Base-by-base conservation (phyloP, 805 yeast species). In the Kluyveromyces wickerhamii region DNA sequence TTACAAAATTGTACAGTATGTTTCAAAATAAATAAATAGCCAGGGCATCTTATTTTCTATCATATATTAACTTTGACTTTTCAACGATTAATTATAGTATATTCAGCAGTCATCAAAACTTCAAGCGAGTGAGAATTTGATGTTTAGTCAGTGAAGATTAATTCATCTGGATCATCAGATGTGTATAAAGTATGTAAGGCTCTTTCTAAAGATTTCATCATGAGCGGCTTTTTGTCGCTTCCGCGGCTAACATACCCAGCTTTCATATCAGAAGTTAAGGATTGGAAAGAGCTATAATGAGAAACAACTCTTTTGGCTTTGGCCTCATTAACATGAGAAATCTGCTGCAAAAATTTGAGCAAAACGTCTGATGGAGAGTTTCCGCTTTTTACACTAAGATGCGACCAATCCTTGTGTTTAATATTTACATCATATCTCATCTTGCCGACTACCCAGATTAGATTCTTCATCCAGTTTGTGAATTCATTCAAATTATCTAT, bases 301-400 rank as follows among this genome's bases (percentile, higher is more conserved):
- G 58, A 47, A 20, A 60, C 55, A 2, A 79, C 56, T 14, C 65
- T 59, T 29, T 67, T 66, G 0, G 77, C 71, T 35, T 68, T 69
- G 2, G 66, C 50, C 7, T 64, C 67, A 2, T 82, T 77, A 67
- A 80, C 66, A 42, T 66, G 60, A 36, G 72, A 74, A 42, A 81
- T 66, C 37, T 78, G 79, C 34, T 69, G 65, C 18, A 80, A 42
- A 36, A 76, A 65, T 42, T 70, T 69, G 4, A 65, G 42, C 44
- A 65, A 70, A 0, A 76, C 66, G 27, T 71, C 72, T 16, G 57
- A 54, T 3, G 60, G 45, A 44, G 67, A 70, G 9, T 61, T 55
- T 0, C 82, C 82, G 5, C 82, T 74, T 47, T 63, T 69, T 8
- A 77, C 59, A 4, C 78, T 77, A 7, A 80, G 54, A 42, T 72